These are phyloP conservation scores for Mediolabrus comicus DNA, from an alignment of 108 stramenopile genomes.

Conservation along the genomic window DNA sequence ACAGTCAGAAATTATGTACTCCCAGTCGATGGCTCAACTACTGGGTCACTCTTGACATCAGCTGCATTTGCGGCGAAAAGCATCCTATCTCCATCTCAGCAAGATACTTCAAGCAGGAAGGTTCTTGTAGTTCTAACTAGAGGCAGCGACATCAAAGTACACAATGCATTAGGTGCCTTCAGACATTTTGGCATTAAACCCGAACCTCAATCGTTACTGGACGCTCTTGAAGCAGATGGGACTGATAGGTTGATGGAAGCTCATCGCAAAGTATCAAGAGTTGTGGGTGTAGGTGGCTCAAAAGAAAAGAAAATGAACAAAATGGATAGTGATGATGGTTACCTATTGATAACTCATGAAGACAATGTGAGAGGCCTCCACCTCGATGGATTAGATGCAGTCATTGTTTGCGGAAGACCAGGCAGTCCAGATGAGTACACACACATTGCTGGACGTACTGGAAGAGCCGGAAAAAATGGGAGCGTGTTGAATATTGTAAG, in stretches of 20 bases:
- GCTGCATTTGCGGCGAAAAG: slow-evolving; percentile 64
- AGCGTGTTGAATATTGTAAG: slow-evolving; percentile 80
- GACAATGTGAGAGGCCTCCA: slow-evolving; percentile 93
- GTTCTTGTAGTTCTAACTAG: slow-evolving; percentile 77
- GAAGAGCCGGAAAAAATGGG: slow-evolving; percentile 79
- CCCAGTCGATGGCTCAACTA: slow-evolving; percentile 57
- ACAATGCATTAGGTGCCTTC: slow-evolving; percentile 83
- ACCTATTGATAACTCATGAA: slow-evolving; percentile 86
- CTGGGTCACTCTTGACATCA: slow-evolving; percentile 69
- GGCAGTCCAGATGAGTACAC: slow-evolving; percentile 92
- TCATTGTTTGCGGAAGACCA: slow-evolving; percentile 84
- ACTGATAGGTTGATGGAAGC: slow-evolving; percentile 75
- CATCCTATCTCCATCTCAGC: slow-evolving; percentile 19
- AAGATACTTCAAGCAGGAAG: slow-evolving; percentile 17
- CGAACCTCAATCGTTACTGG: slow-evolving; percentile 70
- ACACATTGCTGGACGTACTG: slow-evolving; percentile 94
- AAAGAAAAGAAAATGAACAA: slow-evolving; percentile 8
- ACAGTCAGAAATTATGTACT: slow-evolving; percentile 72
- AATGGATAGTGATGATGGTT: slow-evolving; percentile 38
- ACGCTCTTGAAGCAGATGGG: slow-evolving; percentile 75
- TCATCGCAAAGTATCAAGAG: slow-evolving; percentile 77
- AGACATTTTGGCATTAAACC: slow-evolving; percentile 77
- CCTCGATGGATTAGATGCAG: slow-evolving; percentile 80
- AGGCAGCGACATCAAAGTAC: slow-evolving; percentile 68
- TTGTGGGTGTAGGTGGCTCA: slow-evolving; percentile 72